A percentile compares a stretch with the other conserved stretches of the same genome.
These are phyloP conservation scores for Sanguinoderma infundibulare DNA, from an alignment of 1,284 basidiomycete species.

Conservation along the genomic window DNA sequence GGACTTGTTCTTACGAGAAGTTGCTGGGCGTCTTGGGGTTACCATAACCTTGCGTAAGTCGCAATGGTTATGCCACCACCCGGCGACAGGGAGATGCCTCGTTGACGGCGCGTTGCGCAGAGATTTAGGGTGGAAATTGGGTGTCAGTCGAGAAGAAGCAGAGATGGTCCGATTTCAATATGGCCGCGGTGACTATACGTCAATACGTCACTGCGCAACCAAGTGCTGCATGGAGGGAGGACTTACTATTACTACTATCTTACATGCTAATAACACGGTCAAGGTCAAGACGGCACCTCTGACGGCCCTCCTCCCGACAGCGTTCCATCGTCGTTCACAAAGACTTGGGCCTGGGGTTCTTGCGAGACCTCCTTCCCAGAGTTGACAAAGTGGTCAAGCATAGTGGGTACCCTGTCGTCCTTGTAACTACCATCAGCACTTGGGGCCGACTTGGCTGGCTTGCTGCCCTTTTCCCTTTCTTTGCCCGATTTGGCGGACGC, in stretches of 20 bases:
- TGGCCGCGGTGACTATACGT: neutral
- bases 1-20: neutral
- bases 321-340: slow-evolving; percentile 38
- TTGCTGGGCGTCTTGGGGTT: neutral
- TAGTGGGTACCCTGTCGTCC: slow-evolving; percentile 34
- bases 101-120: neutral
- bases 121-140: too few species aligned
- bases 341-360: slow-evolving; percentile 18
- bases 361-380: slow-evolving; percentile 7
- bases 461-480: slow-evolving; percentile 45
- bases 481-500: slow-evolving; percentile 33
- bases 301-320: slow-evolving; percentile 27
- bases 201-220: neutral
- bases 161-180: neutral
- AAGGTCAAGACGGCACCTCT: slow-evolving; percentile 1
- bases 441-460: slow-evolving; percentile 38
- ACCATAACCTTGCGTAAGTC: neutral
- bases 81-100: neutral
- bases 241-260: neutral
- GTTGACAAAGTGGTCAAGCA: slow-evolving; percentile 44
- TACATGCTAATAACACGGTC: neutral
- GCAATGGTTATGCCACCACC: neutral
- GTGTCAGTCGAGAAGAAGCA: neutral
- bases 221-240: neutral
- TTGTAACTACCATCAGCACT: slow-evolving; percentile 6